phyloP scores from a whole-genome alignment of 1,284 basidiomycete genomes.

The Trichosporon faecale region DNA sequence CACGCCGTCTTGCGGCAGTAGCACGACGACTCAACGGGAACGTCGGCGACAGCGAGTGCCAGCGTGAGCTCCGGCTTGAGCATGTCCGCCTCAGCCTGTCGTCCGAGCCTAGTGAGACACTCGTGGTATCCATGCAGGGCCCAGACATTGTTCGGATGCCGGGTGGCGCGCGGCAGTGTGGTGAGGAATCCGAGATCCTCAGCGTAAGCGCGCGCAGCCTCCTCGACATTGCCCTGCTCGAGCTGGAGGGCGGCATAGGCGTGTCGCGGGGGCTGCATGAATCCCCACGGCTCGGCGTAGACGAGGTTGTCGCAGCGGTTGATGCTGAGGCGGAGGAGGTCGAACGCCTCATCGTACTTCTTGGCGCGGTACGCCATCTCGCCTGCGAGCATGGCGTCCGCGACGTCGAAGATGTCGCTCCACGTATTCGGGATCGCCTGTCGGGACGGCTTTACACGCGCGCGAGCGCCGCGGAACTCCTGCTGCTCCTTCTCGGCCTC shows the following conservation, averaged over 20 bases:
- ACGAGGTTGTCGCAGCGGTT: slow-evolving; percentile 34
- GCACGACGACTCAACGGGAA: slow-evolving; percentile 38
- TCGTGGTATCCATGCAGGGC: slow-evolving; percentile 47
- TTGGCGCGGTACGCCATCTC: slow-evolving; percentile 43
- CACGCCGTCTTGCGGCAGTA: slow-evolving; percentile 30
- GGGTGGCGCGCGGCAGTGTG: slow-evolving; percentile 36
- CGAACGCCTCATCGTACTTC: slow-evolving; percentile 36
- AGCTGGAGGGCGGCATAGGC: slow-evolving; percentile 44
- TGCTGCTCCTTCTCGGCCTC: slow-evolving; percentile 28
- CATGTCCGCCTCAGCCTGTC: slow-evolving; percentile 33
- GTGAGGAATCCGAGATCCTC: slow-evolving; percentile 42
- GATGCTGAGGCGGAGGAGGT: slow-evolving; percentile 35
- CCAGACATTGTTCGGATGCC: slow-evolving; percentile 50
- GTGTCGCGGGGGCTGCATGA: slow-evolving; percentile 47
- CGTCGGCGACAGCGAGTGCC: slow-evolving; percentile 42
- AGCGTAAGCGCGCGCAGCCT: slow-evolving; percentile 37
- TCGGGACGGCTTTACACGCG: slow-evolving; percentile 25
- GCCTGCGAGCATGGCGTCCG: slow-evolving; percentile 41
- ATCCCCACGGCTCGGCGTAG: slow-evolving; percentile 48
- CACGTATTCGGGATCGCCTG: slow-evolving; percentile 40
- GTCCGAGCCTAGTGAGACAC: slow-evolving; percentile 37
- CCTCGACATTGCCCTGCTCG: slow-evolving; percentile 39
- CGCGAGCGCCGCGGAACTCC: slow-evolving; percentile 26
- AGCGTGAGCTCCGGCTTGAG: slow-evolving; percentile 32
- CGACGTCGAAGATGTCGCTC: slow-evolving; percentile 36